Conservation (phyloP, 164 flowering plant genomes). For the Euptelea pleiosperma region DNA sequence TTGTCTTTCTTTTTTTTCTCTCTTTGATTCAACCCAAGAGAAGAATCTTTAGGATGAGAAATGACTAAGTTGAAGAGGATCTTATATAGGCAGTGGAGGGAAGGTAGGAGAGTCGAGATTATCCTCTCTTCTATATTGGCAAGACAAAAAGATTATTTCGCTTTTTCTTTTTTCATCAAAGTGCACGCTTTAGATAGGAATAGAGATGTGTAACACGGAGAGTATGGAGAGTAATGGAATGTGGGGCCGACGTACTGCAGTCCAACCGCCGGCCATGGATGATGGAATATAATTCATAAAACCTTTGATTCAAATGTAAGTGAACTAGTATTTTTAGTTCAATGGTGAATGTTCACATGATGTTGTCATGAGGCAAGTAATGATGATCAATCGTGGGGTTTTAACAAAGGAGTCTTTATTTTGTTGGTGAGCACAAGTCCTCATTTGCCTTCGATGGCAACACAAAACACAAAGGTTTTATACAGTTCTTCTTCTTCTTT, state of each 20-base stretch:
- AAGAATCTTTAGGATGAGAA: constrained; percentile 2
- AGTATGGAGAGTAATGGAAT: constrained; percentile 7
- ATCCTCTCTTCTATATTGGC: too few species aligned
- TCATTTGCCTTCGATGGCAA: constrained; percentile 2
- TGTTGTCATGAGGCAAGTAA: neutral
- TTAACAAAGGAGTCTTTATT: neutral
- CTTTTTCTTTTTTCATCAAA: neutral
- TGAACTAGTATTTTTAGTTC: too few species aligned
- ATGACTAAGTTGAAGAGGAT: constrained; percentile 2
- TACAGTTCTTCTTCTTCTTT: too few species aligned
- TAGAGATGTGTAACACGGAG: constrained; percentile 3
- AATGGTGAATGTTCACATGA: too few species aligned
- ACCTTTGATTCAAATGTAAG: too few species aligned
- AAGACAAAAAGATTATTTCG: too few species aligned
- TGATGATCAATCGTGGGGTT: neutral
- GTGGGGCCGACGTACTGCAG: too few species aligned
- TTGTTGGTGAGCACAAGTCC: too few species aligned
- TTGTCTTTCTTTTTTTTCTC: neutral
- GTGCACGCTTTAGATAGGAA: constrained; percentile 12
- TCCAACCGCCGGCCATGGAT: neutral
- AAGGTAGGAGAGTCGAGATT: too few species aligned
- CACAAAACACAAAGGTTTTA: too few species aligned
- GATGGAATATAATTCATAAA: constrained; percentile 2
- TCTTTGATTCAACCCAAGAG: neutral
- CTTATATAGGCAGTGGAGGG: constrained; percentile 10